Percentiles rank a stretch among this genome's conserved stretches.
Conservation (phyloP, 495 filamentous ascomycete genomes). For the Apodospora peruviana region DNA sequence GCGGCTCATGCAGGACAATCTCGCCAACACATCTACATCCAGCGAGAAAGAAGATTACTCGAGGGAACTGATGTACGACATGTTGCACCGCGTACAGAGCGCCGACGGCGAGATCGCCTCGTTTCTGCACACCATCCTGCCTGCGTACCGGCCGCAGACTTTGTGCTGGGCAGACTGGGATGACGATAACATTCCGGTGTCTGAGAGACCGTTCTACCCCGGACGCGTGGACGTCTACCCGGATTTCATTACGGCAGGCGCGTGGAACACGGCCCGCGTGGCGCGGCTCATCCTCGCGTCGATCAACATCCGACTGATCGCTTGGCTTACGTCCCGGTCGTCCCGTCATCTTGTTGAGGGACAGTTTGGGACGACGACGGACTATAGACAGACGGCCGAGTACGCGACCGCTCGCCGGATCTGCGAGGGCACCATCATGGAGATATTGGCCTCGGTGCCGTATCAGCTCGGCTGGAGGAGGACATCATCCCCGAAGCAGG, state of each 20-base stretch:
- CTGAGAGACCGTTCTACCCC: too few species aligned
- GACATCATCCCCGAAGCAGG: too few species aligned
- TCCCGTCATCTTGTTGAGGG: not conserved
- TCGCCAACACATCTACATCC: constrained; percentile 15
- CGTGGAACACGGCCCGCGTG: constrained; percentile 39
- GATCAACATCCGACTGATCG: constrained; percentile 39
- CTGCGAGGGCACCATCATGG: constrained; percentile 37
- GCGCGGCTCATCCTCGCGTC: constrained; percentile 38
- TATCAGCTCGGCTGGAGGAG: constrained; percentile 44
- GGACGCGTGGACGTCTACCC: constrained; percentile 47
- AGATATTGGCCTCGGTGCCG: constrained; percentile 47
- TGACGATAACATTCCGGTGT: constrained; percentile 25
- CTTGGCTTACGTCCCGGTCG: constrained; percentile 36
- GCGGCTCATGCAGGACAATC: constrained; percentile 27
- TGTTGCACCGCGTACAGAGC: constrained; percentile 29
- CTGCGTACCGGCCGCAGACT: constrained; percentile 30
- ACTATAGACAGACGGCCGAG: constrained; percentile 46
- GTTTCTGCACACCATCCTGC: constrained; percentile 36
- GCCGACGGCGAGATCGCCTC: constrained; percentile 36
- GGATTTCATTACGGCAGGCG: constrained; percentile 41
- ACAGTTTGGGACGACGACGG: too few species aligned
- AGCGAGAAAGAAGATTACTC: constrained; percentile 28
- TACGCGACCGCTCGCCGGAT: constrained; percentile 36
- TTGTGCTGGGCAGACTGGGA: constrained; percentile 43
- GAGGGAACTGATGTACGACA: constrained; percentile 27